These are phyloP conservation scores for Allium fistulosum DNA, from an alignment of 106 monocot species.

Conservation along the genomic window DNA sequence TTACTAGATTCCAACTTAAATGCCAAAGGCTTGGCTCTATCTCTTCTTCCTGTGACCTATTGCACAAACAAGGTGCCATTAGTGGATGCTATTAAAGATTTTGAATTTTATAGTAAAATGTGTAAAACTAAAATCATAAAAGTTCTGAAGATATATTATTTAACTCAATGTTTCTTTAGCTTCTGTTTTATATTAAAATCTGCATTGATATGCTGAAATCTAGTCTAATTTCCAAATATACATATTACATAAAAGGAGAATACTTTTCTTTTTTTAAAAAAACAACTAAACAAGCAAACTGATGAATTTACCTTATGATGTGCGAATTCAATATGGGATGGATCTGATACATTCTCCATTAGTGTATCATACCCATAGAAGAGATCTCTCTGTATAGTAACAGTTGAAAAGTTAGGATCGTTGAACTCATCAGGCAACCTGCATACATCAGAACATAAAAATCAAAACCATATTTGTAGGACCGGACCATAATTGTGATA, in stretches of 20 bases:
- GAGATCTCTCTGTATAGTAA: slow-evolving; percentile 90
- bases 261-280: not conserved
- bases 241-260: not conserved
- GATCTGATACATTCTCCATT: slow-evolving; percentile 97
- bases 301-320: slow-evolving; percentile 78
- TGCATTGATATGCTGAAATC: too few species aligned
- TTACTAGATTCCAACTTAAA: slow-evolving; percentile 88
- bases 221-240: not conserved
- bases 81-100: too few species aligned
- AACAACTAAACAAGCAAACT: not conserved
- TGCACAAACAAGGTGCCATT: slow-evolving; percentile 4
- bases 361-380: slow-evolving; percentile 97
- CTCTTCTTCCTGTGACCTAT: slow-evolving; percentile 98
- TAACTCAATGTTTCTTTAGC: too few species aligned
- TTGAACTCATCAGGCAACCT: slow-evolving; percentile 88
- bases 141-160: too few species aligned
- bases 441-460: not conserved
- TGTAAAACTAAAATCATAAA: too few species aligned
- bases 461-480: too few species aligned
- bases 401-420: slow-evolving; percentile 70
- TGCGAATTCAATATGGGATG: slow-evolving; percentile 96
- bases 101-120: too few species aligned
- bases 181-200: too few species aligned
- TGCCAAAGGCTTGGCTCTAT: slow-evolving; percentile 84
- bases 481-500: too few species aligned